phyloP scores from a whole-genome alignment of 768 basidiomycete genomes.

The Amanita jacksonii region DNA sequence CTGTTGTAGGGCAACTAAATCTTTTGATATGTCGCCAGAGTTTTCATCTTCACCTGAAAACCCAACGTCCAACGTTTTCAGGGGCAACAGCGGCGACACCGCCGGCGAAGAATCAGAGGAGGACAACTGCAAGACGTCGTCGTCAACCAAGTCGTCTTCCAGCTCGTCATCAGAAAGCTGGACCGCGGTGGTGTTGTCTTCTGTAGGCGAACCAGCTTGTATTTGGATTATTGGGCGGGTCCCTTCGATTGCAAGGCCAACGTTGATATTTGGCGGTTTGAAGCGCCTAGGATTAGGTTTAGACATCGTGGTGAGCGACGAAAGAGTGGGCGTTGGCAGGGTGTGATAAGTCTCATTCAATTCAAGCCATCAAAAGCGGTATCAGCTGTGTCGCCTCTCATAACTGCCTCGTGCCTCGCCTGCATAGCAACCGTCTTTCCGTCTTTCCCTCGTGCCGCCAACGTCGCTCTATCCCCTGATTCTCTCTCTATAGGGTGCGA shows the following conservation, averaged over 20 bases:
- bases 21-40: slow-evolving; percentile 58
- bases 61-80: slow-evolving; percentile 21
- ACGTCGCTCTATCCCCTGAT: no score
- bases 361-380: no score
- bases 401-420: no score
- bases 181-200: slow-evolving; percentile 18
- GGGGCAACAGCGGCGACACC: slow-evolving; percentile 23
- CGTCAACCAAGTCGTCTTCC: no score
- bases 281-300: slow-evolving; percentile 24
- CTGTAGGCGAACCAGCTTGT: slow-evolving; percentile 27
- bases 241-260: slow-evolving; percentile 26
- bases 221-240: slow-evolving; percentile 25
- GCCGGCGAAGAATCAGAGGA: slow-evolving; percentile 26
- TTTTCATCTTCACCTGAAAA: slow-evolving; percentile 19
- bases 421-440: no score
- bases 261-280: slow-evolving; percentile 44
- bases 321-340: not conserved
- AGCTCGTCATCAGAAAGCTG: slow-evolving; percentile 25
- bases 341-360: not conserved
- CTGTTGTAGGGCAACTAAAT: slow-evolving; percentile 56
- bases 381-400: no score
- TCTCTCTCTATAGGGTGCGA: no score
- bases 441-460: no score
- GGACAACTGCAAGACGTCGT: slow-evolving; percentile 31
- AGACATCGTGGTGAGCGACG: slow-evolving; percentile 1